Evolutionary conservation across 2,329 filamentous ascomycete genomes (phyloP).

Genomic region (Polytolypa hystricis): DNA sequence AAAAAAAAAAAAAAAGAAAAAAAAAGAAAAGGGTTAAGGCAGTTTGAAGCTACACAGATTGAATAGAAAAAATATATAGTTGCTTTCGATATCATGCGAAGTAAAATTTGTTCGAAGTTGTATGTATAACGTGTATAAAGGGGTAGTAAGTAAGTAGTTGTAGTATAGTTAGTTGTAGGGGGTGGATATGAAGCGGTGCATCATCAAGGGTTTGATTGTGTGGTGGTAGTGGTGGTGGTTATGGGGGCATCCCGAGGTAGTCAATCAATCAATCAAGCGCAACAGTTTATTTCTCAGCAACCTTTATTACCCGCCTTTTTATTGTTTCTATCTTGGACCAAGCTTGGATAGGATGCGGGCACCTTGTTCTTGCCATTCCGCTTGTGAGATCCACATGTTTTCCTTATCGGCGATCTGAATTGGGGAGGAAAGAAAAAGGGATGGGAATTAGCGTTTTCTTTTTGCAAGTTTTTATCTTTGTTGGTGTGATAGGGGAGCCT

Average conservation of each 20-base stretch:
- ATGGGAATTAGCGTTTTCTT: background rate
- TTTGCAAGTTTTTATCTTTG: too few relatives aligned
- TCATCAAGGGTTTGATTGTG: too few relatives aligned
- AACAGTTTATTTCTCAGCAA: slow-evolving; percentile 1
- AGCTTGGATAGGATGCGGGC: slow-evolving; percentile 78
- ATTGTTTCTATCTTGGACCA: slow-evolving; percentile 61
- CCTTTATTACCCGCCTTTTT: background rate
- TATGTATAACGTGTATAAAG: too few relatives aligned
- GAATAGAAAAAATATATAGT: too few relatives aligned
- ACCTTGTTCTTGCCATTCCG: slow-evolving; percentile 94
- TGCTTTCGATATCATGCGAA: too few relatives aligned
- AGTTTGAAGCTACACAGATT: too few relatives aligned
- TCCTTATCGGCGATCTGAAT: slow-evolving; percentile 87
- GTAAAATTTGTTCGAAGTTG: too few relatives aligned
- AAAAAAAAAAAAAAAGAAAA: too few relatives aligned
- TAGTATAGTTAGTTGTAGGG: background rate
- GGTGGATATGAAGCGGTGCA: background rate
- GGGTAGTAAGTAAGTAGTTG: too few relatives aligned
- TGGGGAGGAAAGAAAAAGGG: slow-evolving; percentile 9
- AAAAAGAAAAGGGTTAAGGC: too few relatives aligned
- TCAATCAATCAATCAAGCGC: too few relatives aligned
- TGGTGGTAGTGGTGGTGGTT: slow-evolving; percentile 1
- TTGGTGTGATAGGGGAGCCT: background rate
- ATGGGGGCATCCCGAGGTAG: background rate
- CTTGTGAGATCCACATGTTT: slow-evolving; percentile 96